Base-by-base conservation (phyloP, 2,329 filamentous ascomycete species). In the Cytospora chrysosperma region DNA sequence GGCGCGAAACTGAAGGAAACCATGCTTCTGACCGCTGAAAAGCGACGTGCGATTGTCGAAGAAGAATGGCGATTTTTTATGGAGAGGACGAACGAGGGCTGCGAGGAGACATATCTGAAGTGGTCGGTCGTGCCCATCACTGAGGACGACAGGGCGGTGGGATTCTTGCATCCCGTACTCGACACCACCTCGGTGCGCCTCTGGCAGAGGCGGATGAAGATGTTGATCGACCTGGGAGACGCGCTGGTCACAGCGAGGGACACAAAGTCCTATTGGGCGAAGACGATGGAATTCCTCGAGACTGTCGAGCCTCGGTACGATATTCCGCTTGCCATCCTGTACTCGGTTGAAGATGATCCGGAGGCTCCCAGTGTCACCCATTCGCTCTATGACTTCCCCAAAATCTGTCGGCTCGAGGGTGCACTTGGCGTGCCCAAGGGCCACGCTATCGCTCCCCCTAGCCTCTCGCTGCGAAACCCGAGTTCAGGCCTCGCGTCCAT, bases 281-380 rank as follows among this genome's bases (percentile, higher is more conserved):
- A 75, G 65, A 75, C 78, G 8, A 74, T 83, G 4, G 73, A 79
- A 64, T 74, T 79, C 62, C 71, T 84, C 6, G 76, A 75, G 26
- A 70, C 74, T 2, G 79, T 79, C 68, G 74, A 74, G 26, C 79
- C 80, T 0, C 70, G 73, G 2, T 80, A 81, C 63, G 82, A 84
- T 63, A 78, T 83, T 19, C 82, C 82, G 3, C 71, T 84, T 53
- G 81, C 80, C 6, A 77, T 83, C 59, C 72, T 84, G 5, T 84
- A 84, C 66, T 81, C 79, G 2, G 77, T 82, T n/a, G 73, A 77
- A 5, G 74, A 78, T 28, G 77, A 78, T 32, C 70, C 72, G 5
- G 71, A 75, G 5, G 70, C 70, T 0, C 61, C 54, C 64, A 64
- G 52, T 27, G 64, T 69, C 19, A 70, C 69, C 8, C 67, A 70